Percentiles rank a stretch among this genome's conserved stretches.
These are phyloP conservation scores for Sequoiadendron giganteum DNA, from an alignment of 75 land plant genomes.

Conservation along the genomic window DNA sequence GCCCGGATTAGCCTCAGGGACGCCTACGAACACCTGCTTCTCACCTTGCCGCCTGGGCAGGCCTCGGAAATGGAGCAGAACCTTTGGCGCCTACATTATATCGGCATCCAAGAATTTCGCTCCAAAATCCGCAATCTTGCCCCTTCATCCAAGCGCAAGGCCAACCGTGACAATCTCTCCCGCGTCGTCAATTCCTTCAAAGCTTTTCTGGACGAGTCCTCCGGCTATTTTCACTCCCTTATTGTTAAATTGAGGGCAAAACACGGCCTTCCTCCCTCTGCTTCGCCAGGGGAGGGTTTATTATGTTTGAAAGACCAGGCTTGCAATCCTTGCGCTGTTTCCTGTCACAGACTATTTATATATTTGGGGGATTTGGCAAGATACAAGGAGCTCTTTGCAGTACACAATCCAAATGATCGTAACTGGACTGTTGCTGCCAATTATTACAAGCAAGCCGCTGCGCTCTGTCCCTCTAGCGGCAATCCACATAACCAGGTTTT, in stretches of 20 bases:
- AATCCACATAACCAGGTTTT: slow-evolving; percentile 82
- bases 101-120: slow-evolving; percentile 53
- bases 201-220: slow-evolving; percentile 43
- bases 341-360: slow-evolving; percentile 56
- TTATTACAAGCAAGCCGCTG: slow-evolving; percentile 62
- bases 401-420: slow-evolving; percentile 17
- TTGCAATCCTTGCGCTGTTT: slow-evolving; percentile 27
- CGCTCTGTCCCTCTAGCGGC: slow-evolving; percentile 70
- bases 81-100: slow-evolving; percentile 61
- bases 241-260: slow-evolving; percentile 28
- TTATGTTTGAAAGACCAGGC: background rate
- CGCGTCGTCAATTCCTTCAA: slow-evolving; percentile 30
- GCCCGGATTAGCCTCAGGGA: slow-evolving; percentile 6
- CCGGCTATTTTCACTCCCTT: slow-evolving; percentile 38
- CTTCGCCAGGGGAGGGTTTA: background rate
- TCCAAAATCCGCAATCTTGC: slow-evolving; percentile 25
- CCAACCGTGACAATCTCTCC: slow-evolving; percentile 7
- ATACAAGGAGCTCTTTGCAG: slow-evolving; percentile 57
- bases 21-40: background rate
- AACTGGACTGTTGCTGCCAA: slow-evolving; percentile 64
- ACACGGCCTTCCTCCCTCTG: slow-evolving; percentile 25
- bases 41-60: background rate
- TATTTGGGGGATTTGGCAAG: slow-evolving; percentile 82
- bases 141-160: background rate
- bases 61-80: slow-evolving; percentile 30